Conservation (phyloP, 495 filamentous ascomycete species). For the Rusavskia elegans region DNA sequence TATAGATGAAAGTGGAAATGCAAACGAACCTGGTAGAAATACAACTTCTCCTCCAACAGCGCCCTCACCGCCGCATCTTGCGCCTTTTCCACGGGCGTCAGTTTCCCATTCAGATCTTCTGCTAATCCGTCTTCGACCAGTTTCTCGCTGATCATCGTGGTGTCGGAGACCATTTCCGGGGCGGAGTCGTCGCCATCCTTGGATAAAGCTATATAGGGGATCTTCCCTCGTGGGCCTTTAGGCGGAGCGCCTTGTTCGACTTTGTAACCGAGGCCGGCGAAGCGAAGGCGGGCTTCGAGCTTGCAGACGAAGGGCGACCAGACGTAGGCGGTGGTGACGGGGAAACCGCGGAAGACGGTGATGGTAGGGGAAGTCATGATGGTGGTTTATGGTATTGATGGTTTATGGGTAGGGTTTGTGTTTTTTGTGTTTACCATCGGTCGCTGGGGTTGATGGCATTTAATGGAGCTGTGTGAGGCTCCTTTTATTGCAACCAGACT, state of each 20-base stretch:
- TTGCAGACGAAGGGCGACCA: slow-evolving; percentile 55
- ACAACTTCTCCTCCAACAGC: slow-evolving; percentile 44
- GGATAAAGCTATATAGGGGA: slow-evolving; percentile 32
- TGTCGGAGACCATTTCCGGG: slow-evolving; percentile 23
- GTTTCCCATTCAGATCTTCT: slow-evolving; percentile 28
- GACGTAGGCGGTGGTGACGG: slow-evolving; percentile 22
- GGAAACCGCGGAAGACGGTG: slow-evolving; percentile 39
- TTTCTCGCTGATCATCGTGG: slow-evolving; percentile 33
- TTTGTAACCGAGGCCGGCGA: slow-evolving; percentile 31
- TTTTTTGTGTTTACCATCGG: too few species aligned
- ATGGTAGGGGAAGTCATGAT: slow-evolving; percentile 6
- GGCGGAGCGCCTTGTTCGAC: slow-evolving; percentile 24
- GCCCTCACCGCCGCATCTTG: slow-evolving; percentile 35
- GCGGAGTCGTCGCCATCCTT: slow-evolving; percentile 8
- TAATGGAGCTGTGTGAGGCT: too few species aligned
- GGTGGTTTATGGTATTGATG: too few species aligned
- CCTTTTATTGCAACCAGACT: too few species aligned
- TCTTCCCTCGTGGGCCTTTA: slow-evolving; percentile 38
- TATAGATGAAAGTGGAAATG: not conserved
- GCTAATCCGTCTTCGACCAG: slow-evolving; percentile 26
- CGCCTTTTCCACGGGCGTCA: slow-evolving; percentile 23
- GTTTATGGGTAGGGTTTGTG: too few species aligned
- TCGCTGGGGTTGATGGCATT: too few species aligned
- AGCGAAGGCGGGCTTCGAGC: slow-evolving; percentile 45
- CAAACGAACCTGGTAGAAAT: slow-evolving; percentile 32